Evolutionary conservation across 169 alveolate species (phyloP), one percentile per base, ranked within the genome.

Genomic region (Theileria luwenshuni): DNA sequence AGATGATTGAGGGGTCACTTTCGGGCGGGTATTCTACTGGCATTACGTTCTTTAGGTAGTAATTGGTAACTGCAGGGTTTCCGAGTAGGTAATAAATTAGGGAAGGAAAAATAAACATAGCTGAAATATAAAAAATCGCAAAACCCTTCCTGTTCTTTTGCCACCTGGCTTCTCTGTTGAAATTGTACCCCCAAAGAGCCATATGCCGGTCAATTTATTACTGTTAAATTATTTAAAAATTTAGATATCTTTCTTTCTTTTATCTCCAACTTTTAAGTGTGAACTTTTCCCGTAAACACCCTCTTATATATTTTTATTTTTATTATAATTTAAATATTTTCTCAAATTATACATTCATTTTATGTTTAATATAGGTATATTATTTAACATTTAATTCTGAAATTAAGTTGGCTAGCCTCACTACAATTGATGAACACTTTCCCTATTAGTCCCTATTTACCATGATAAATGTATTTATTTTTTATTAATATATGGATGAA

Each of bases 121-220:
- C 48, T 21, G 77, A 38, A 23, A 81, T 54, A 45, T 81, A 74
- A 51, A 81, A 73, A 12, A 68, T 30, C 0, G 83, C 89, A 32
- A 49, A 81, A 3, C 77, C 41, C 47, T 75, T 51, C 17, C 59
- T 28, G 21, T 77, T 74, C 28, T 74, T 72, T 42, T 62, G 49
- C 38, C 75, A 12, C 8, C n/a, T 64, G 32, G 63, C 69, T 23
- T 74, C 85, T 12, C 75, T 71, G 59, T 72, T 74, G 67, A 81
- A 81, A 21, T 76, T 76, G 59, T 81, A 81, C 17, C 89, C 89
- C 89, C 89, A 81, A 81, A 81, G 79, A n/a, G 77, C 74, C 89
- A 81, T 81, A n/a, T 21, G 0, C 17, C 6, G n/a, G n/a, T n/a
- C 61, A 51, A 51, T 51, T 13, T 51, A 25, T 10, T 51, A 51